Evolutionary conservation across 2,329 filamentous ascomycete genomes (phyloP).

Genomic region (Fusarium anthophilum): DNA sequence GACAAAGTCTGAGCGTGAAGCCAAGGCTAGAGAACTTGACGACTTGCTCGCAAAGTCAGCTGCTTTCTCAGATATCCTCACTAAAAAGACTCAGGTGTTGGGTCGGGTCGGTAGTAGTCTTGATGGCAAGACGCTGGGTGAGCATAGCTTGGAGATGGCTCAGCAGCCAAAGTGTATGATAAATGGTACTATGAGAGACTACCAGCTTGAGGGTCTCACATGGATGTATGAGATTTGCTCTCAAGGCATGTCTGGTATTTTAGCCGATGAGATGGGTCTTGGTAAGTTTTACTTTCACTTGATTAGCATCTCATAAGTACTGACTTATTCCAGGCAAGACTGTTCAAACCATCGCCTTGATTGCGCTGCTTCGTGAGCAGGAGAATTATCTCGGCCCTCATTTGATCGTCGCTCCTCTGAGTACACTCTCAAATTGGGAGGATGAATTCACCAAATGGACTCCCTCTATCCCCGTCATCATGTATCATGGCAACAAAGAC

Average conservation of each 20-base stretch:
- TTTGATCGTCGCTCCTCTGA: constrained; percentile 87
- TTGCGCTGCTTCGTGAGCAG: constrained; percentile 87
- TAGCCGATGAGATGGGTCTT: constrained; percentile 94
- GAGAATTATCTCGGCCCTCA: constrained; percentile 87
- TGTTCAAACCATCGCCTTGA: constrained; percentile 86
- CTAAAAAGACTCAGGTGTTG: constrained; percentile 69
- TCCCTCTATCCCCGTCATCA: constrained; percentile 83
- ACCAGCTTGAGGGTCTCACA: constrained; percentile 92
- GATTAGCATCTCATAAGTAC: neutral
- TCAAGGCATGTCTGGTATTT: constrained; percentile 89
- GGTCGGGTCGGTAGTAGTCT: constrained; percentile 69
- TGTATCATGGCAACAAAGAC: constrained; percentile 88
- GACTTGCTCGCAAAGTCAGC: constrained; percentile 67
- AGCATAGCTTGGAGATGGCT: constrained; percentile 79
- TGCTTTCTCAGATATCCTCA: constrained; percentile 70
- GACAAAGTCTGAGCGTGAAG: constrained; percentile 63
- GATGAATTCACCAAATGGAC: constrained; percentile 94
- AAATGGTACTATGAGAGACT: constrained; percentile 90
- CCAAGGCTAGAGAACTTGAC: constrained; percentile 68
- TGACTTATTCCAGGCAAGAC: constrained; percentile 73
- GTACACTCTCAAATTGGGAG: constrained; percentile 94
- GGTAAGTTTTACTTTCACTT: constrained; percentile 50
- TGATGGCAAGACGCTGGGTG: constrained; percentile 67
- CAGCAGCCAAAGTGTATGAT: constrained; percentile 86
- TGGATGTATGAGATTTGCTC: constrained; percentile 88